These are phyloP conservation scores for Xylariaceae sp. DNA, from an alignment of 2,329 filamentous ascomycete genomes.

Conservation along the genomic window DNA sequence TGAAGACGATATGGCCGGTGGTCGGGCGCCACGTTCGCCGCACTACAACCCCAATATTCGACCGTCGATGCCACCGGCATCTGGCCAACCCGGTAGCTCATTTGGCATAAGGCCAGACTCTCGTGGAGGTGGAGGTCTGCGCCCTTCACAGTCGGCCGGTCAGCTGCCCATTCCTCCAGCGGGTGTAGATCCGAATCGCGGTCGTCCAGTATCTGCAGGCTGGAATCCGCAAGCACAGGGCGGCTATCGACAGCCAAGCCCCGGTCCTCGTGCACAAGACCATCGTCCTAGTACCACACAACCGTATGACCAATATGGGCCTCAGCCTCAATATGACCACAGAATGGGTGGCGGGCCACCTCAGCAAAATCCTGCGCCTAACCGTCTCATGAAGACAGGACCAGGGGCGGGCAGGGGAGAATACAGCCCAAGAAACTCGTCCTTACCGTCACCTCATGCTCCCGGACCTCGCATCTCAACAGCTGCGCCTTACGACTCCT, in stretches of 20 bases:
- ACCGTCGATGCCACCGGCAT: conserved; percentile 29
- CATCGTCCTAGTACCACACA: conserved; percentile 22
- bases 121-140: conserved; percentile 30
- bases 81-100: conserved; percentile 45
- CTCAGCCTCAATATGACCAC: conserved; percentile 20
- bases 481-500: conserved; percentile 22
- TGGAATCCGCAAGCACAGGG: conserved; percentile 39
- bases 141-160: conserved; percentile 40
- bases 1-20: conserved; percentile 41
- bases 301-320: conserved; percentile 20
- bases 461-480: conserved; percentile 33
- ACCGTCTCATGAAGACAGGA: conserved; percentile 35
- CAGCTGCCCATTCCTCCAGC: conserved; percentile 40
- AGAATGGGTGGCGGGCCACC: conserved; percentile 26
- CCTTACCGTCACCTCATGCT: conserved; percentile 22
- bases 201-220: conserved; percentile 39
- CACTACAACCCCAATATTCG: conserved; percentile 45
- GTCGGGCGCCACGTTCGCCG: conserved; percentile 30
- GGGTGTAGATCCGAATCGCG: conserved; percentile 35
- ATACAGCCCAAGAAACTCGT: conserved; percentile 20
- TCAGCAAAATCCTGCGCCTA: conserved; percentile 30
- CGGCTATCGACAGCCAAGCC: conserved; percentile 36
- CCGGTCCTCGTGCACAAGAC: conserved; percentile 27
- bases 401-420: conserved; percentile 23
- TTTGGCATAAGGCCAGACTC: conserved; percentile 51